Conservation (phyloP, 1,139 yeast species). For the Taphrina wiesneri region DNA sequence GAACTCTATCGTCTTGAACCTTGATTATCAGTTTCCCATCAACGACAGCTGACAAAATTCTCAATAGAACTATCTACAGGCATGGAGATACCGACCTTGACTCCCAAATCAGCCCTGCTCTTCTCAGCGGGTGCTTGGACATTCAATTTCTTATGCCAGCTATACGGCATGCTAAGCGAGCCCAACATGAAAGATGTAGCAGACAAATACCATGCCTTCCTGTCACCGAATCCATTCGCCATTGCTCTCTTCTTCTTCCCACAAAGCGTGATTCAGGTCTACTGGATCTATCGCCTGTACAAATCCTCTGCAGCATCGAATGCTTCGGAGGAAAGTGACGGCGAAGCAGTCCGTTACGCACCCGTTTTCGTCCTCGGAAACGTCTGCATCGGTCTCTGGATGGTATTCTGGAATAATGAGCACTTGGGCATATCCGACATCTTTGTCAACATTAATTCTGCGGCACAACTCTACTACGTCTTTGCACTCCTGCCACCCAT, state of each 20-base stretch:
- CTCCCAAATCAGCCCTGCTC: conserved; percentile 16
- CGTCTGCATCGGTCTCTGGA: conserved; percentile 33
- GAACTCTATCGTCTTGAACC: neutral
- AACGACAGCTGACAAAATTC: too few species aligned
- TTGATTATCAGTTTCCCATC: too few species aligned
- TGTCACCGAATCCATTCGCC: conserved; percentile 31
- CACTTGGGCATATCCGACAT: conserved; percentile 26
- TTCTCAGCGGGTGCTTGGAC: conserved; percentile 21
- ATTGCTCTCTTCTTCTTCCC: conserved; percentile 34
- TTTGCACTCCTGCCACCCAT: conserved; percentile 22
- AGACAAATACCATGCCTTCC: conserved; percentile 30
- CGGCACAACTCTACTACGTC: conserved; percentile 30
- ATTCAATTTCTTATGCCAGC: conserved; percentile 27
- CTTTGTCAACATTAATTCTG: conserved; percentile 29
- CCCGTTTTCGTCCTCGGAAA: conserved; percentile 29
- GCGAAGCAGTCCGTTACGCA: conserved; percentile 23
- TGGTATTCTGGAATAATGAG: conserved; percentile 33
- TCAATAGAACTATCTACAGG: neutral
- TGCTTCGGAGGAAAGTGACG: neutral
- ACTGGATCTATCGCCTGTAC: conserved; percentile 29
- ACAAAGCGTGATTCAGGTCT: conserved; percentile 24
- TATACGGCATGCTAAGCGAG: conserved; percentile 24
- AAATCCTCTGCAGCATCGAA: neutral
- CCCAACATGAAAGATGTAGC: conserved; percentile 33
- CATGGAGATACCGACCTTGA: conserved; percentile 10